A percentile compares a stretch with the other conserved stretches of the same genome.
Evolutionary conservation across 2,329 filamentous ascomycete genomes (phyloP).

Genomic region (Phyllosticta capitalensis): DNA sequence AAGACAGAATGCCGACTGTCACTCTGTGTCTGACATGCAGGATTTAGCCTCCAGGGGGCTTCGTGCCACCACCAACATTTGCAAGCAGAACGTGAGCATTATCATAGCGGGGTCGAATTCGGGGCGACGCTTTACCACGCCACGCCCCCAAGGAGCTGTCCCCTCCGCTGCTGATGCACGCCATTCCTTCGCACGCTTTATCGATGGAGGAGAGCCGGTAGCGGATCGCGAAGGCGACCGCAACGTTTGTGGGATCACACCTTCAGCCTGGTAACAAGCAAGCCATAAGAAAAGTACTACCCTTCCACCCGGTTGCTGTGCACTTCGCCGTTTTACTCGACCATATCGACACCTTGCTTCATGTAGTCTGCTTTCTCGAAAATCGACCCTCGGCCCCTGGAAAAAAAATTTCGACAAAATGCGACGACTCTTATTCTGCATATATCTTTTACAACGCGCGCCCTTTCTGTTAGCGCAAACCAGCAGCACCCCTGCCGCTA

Average conservation of each 20-base stretch:
- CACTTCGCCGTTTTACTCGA: background rate
- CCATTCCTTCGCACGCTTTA: background rate
- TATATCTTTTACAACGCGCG: background rate
- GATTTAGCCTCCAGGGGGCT: background rate
- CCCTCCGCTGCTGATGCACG: background rate
- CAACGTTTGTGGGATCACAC: background rate
- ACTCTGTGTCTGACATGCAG: background rate
- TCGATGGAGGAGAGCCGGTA: background rate
- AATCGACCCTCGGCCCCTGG: background rate
- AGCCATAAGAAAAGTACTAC: background rate
- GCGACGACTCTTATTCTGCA: background rate
- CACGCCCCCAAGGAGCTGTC: background rate
- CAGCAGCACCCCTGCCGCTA: background rate
- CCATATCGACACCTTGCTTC: background rate
- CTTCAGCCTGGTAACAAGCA: background rate
- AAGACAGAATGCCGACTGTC: background rate
- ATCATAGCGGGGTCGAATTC: background rate
- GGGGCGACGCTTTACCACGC: background rate
- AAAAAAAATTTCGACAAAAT: background rate
- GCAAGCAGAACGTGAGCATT: background rate
- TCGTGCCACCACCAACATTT: background rate
- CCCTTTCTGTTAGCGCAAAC: background rate
- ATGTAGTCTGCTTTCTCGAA: background rate
- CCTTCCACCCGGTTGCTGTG: background rate
- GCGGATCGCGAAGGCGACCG: background rate